Percentiles rank a stretch among this genome's conserved stretches.
phyloP scores from a whole-genome alignment of 2,329 filamentous ascomycete species.

The Geosmithia putterillii region DNA sequence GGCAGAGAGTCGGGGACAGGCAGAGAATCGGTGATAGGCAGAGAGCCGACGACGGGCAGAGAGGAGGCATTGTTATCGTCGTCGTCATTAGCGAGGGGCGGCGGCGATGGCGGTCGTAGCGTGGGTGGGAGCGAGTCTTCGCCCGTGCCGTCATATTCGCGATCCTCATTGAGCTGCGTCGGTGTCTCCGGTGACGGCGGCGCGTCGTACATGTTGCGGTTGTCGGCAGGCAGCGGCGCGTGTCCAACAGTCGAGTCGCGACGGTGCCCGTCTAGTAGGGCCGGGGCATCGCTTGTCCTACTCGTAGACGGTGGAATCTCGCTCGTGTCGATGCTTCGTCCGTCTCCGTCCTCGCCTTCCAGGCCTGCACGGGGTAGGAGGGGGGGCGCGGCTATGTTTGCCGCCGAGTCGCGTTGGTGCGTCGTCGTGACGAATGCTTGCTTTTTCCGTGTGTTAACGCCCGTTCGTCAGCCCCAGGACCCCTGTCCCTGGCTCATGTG shows the following conservation, averaged over 20 bases:
- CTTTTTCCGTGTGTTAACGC: slow-evolving; percentile 3
- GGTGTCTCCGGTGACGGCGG: slow-evolving; percentile 20
- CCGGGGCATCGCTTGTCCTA: too few relatives aligned
- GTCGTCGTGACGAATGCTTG: slow-evolving; percentile 1
- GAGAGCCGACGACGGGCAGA: too few relatives aligned
- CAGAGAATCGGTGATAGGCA: too few relatives aligned
- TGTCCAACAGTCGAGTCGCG: too few relatives aligned
- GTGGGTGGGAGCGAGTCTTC: slow-evolving; percentile 9
- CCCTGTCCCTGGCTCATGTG: slow-evolving; percentile 1
- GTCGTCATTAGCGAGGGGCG: slow-evolving; percentile 10
- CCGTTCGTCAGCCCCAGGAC: background rate
- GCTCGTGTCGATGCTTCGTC: background rate
- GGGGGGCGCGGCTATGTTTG: too few relatives aligned
- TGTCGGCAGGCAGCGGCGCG: too few relatives aligned
- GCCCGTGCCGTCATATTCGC: slow-evolving; percentile 40
- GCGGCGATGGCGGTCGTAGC: slow-evolving; percentile 4
- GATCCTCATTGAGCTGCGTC: slow-evolving; percentile 43
- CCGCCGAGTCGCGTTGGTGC: background rate
- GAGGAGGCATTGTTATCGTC: slow-evolving; percentile 4
- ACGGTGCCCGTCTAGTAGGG: too few relatives aligned
- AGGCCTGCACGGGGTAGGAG: background rate
- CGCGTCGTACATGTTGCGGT: background rate
- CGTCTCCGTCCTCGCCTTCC: background rate
- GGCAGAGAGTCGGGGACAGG: too few relatives aligned
- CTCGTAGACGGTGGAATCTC: too few relatives aligned